Evolutionary conservation across 768 basidiomycete species (phyloP), one percentile per base, ranked within the genome.

Genomic region (Xerocomellus chrysenteron): DNA sequence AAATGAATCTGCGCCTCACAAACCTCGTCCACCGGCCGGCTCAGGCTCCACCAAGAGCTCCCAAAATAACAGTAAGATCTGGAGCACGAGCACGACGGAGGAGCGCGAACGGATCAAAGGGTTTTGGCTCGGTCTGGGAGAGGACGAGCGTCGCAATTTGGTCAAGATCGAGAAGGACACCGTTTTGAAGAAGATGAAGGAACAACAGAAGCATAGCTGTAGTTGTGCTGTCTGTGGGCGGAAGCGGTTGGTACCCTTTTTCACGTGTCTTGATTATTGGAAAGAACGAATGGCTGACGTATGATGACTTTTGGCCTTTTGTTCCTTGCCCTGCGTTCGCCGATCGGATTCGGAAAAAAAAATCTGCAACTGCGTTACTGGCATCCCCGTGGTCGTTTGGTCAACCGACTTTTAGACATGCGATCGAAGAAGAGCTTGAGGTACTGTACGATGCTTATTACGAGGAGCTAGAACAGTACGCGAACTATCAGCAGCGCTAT

Each of bases 371-470:
- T 39, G 26, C 42, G 32, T 52, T 39, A 47, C 51, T 47, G 57
- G 26, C 58, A 50, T 55, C 35, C 54, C 51, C 48, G 41, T 54
- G 57, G 51, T 61, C 55, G 33, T 46, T 66, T 45, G 49, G 54
- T 61, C 59, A 52, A 58, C 43, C 63, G 57, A 40, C 50, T 44
- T 62, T 65, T 68, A 95, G 92, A 67, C 88, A 90, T 79, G 95
- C 95, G 61, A 98, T 99, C 80, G 97, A 99, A 81, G 92, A 95
- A 79, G 97, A 99, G 82, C 90, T 99, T 75, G 94, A 98, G 82
- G 92, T 94, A 80, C 88, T 98, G 78, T 99, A 99, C 85, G 96
- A 98, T 84, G 94, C 95, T 80, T 99, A 98, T 84, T 98, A 98
- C 86, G 93, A 97, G 75, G 96, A 98, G 83, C 88, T 99, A 81